Evolutionary conservation across 345 rosid species (phyloP), one percentile per base, ranked within the genome.

Genomic region (Eutrema yunnanense): DNA sequence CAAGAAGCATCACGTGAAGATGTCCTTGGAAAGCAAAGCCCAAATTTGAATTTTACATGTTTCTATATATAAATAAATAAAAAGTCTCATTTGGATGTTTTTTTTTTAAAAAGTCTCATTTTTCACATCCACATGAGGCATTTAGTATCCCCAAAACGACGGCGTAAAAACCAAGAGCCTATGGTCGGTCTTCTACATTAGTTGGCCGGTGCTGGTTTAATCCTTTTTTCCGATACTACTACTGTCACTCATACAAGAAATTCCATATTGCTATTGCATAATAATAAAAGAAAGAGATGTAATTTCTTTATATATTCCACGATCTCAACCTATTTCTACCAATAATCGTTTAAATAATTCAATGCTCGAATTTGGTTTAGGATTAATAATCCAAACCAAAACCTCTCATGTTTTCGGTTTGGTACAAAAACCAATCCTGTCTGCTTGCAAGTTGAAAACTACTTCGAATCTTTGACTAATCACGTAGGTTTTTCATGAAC

Each of bases 131-230:
- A 69, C 71, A 62, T 76, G 79, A 55, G 60, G 55, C 60, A 69
- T 75, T 56, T 63, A 76, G 75, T 63, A 76, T 76, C 75, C 80
- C 76, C 67, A 50, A 71, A 70, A 71, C 61, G 71, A 76, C 61
- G 19, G 65, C 58, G 71, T 69, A 41, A 49, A 41, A 64, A 49
- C 8, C 72, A 65, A 71, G 72, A 50, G 14, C 41, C 62, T 40
- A 14, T 47, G 34, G 67, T 76, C 80, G 72, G 66, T 71, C 43
- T 30, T 69, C 41, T 32, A 53, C 65, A 46, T 69, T 54, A 46
- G 33, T 64, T 56, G 61, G 62, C 76, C 72, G 80, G 76, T 65
- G 67, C 48, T 70, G 75, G 72, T 57, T 70, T 48, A 26, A 4
- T 67, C 33, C 33, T 44, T 6, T 57, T 40, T 29, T 8, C 51